phyloP scores from a whole-genome alignment of 1,139 yeast species.

The Magnusiomyces fungicola region DNA sequence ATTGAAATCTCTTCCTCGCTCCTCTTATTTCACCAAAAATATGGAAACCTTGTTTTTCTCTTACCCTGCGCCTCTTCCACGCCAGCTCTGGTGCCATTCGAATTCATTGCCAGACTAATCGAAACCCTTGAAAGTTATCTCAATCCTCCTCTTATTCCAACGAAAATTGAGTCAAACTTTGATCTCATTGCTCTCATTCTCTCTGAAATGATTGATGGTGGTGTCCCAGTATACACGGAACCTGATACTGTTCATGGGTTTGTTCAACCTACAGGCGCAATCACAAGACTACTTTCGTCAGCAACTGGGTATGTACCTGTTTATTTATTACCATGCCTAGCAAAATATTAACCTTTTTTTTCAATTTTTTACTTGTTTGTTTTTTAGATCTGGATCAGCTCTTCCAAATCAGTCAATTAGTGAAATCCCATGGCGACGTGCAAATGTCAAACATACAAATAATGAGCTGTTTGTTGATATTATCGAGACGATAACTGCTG shows the following conservation, averaged over 20 bases:
- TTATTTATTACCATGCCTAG: neutral
- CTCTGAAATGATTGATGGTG: constrained; percentile 70
- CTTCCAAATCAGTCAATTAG: constrained; percentile 6
- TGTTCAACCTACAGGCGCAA: constrained; percentile 47
- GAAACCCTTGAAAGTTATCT: constrained; percentile 52
- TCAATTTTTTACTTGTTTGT: neutral
- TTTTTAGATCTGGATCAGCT: neutral
- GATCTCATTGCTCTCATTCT: constrained; percentile 56
- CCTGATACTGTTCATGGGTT: constrained; percentile 61
- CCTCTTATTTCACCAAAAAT: constrained; percentile 28
- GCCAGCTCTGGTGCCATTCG: constrained; percentile 45
- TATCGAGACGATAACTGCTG: constrained; percentile 49
- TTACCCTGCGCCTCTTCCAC: constrained; percentile 29
- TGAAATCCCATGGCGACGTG: constrained; percentile 65
- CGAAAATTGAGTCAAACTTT: constrained; percentile 55
- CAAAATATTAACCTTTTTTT: neutral
- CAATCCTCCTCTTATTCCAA: constrained; percentile 47
- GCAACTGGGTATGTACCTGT: constrained; percentile 8
- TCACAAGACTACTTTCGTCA: constrained; percentile 24
- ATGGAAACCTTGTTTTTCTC: constrained; percentile 27
- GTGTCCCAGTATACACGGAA: constrained; percentile 67
- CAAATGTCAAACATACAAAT: constrained; percentile 56
- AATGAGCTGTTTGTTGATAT: constrained; percentile 82
- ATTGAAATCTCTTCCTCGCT: constrained; percentile 29
- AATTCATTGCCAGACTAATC: constrained; percentile 47